A percentile compares a stretch with the other conserved stretches of the same genome.
Evolutionary conservation across 2,329 filamentous ascomycete genomes (phyloP).

Genomic region (Botryotinia globosa): DNA sequence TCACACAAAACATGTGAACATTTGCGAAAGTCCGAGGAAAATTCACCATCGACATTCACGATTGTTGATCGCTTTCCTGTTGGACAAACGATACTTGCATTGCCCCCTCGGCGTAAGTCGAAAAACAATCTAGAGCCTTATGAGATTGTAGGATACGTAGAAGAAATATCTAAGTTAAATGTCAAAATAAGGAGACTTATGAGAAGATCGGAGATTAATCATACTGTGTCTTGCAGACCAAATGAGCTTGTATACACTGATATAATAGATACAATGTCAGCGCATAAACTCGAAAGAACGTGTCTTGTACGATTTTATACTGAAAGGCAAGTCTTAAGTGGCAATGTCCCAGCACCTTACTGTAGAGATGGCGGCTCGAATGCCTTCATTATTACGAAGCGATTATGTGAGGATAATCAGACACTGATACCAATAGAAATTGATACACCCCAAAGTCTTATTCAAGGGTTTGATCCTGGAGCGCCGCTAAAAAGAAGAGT

Average conservation of each 20-base stretch:
- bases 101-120: slow-evolving; percentile 43
- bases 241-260: slow-evolving; percentile 55
- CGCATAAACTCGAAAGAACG: slow-evolving; percentile 47
- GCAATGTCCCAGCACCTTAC: slow-evolving; percentile 59
- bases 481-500: slow-evolving; percentile 36
- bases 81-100: slow-evolving; percentile 56
- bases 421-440: slow-evolving; percentile 40
- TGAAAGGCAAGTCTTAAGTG: slow-evolving; percentile 34
- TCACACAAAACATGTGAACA: slow-evolving; percentile 55
- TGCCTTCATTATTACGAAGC: slow-evolving; percentile 60
- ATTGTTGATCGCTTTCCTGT: slow-evolving; percentile 39
- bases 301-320: slow-evolving; percentile 61
- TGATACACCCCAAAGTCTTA: slow-evolving; percentile 41
- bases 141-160: slow-evolving; percentile 49
- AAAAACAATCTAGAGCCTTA: slow-evolving; percentile 54
- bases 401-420: slow-evolving; percentile 34
- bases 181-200: slow-evolving; percentile 52
- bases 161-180: slow-evolving; percentile 31
- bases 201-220: slow-evolving; percentile 47
- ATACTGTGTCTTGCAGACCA: slow-evolving; percentile 24
- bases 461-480: slow-evolving; percentile 55
- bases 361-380: slow-evolving; percentile 62
- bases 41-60: slow-evolving; percentile 11
- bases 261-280: slow-evolving; percentile 42
- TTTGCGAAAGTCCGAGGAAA: slow-evolving; percentile 16